Evolutionary conservation across 2,329 filamentous ascomycete genomes (phyloP).

Genomic region (Beauveria medogensis): DNA sequence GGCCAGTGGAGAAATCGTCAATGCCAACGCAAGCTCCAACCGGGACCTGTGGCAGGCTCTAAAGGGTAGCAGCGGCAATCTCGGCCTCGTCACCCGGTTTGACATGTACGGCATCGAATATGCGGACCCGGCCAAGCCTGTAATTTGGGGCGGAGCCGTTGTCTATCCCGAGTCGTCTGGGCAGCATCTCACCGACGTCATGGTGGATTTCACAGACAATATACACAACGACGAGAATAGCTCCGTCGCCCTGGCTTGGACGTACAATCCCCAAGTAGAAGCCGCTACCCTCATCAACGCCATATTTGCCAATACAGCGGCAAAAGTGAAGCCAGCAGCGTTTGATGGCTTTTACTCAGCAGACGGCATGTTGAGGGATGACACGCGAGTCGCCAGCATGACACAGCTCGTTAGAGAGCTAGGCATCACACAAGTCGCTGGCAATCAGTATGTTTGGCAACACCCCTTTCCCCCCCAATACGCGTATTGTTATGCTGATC

Average conservation of each 20-base stretch:
- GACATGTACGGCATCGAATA: too few species aligned
- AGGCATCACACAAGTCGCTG: too few species aligned
- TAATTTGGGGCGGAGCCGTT: constrained; percentile 20
- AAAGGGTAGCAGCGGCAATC: too few species aligned
- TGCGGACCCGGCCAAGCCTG: constrained; percentile 10
- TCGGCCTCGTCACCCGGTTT: too few species aligned
- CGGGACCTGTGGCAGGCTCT: too few species aligned
- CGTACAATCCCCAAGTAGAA: constrained; percentile 15
- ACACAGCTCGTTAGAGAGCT: too few species aligned
- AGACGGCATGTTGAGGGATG: constrained; percentile 17
- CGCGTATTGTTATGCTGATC: too few species aligned
- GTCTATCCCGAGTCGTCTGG: neutral
- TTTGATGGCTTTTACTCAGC: constrained; percentile 7
- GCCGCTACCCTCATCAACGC: neutral
- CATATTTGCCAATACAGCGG: neutral
- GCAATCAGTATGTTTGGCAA: too few species aligned
- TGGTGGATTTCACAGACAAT: constrained; percentile 25
- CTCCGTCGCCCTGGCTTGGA: constrained; percentile 25
- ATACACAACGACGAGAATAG: constrained; percentile 25
- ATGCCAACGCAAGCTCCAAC: too few species aligned
- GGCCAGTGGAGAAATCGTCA: constrained; percentile 16
- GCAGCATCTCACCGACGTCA: constrained; percentile 20
- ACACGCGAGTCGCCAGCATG: constrained; percentile 18
- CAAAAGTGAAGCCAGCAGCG: neutral
- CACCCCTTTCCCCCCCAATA: too few species aligned